Evolutionary conservation across 1,284 basidiomycete species (phyloP).

Genomic region (Ganoderma boninense): DNA sequence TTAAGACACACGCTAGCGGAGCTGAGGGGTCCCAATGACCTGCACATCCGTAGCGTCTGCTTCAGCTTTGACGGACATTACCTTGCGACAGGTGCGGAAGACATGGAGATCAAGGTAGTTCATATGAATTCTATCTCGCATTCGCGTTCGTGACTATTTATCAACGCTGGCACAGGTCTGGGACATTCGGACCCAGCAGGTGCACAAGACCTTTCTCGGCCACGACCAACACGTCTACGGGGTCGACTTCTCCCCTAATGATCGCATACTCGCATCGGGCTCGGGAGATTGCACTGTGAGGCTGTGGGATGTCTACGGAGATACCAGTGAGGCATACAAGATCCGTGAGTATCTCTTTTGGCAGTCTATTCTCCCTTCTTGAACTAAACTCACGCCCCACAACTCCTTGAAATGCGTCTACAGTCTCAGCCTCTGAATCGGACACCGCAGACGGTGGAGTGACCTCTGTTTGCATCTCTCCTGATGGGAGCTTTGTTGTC

Average conservation of each 20-base stretch:
- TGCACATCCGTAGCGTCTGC: constrained; percentile 75
- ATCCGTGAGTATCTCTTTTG: constrained; percentile 35
- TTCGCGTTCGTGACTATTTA: background rate
- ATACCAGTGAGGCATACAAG: constrained; percentile 51
- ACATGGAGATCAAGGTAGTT: constrained; percentile 68
- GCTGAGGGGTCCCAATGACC: constrained; percentile 60
- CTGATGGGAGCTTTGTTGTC: constrained; percentile 73
- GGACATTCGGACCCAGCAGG: constrained; percentile 79
- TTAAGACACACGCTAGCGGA: too few species aligned
- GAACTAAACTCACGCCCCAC: too few species aligned
- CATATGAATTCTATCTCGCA: too few species aligned
- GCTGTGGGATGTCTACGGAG: constrained; percentile 82
- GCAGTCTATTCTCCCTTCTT: too few species aligned
- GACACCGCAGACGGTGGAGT: constrained; percentile 68
- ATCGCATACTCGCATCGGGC: constrained; percentile 80
- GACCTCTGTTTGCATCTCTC: constrained; percentile 70
- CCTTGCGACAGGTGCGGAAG: constrained; percentile 76
- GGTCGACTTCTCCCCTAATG: constrained; percentile 83
- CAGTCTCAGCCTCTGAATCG: constrained; percentile 49
- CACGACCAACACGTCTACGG: constrained; percentile 92
- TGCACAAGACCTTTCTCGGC: constrained; percentile 78
- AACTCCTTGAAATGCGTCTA: background rate
- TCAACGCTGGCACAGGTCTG: constrained; percentile 63
- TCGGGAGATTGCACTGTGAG: constrained; percentile 87
- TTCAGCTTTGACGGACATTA: constrained; percentile 75